Evolutionary conservation across 441 rosid species (phyloP).

Genomic region (Macaranga tanarius): DNA sequence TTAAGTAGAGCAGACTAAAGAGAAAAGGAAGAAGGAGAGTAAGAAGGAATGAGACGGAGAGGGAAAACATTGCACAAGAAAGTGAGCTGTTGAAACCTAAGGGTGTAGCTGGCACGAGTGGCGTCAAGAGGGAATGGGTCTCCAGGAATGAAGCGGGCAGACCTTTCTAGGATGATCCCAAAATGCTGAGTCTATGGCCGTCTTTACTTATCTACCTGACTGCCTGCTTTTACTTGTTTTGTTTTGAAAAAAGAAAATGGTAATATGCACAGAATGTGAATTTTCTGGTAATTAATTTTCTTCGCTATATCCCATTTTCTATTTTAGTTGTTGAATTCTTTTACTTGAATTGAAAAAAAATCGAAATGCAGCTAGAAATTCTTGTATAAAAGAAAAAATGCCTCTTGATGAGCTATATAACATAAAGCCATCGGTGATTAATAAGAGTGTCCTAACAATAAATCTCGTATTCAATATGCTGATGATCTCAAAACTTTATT

Average conservation of each 20-base stretch:
- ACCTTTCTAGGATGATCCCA: conserved; percentile 78
- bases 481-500: conserved; percentile 66
- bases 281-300: no score
- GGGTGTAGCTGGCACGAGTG: conserved; percentile 61
- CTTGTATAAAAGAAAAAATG: no score
- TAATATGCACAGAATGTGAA: no score
- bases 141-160: conserved; percentile 72
- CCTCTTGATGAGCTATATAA: no score
- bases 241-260: no score
- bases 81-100: conserved; percentile 83
- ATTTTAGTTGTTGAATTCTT: no score
- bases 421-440: no score
- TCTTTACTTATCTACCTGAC: conserved; percentile 9
- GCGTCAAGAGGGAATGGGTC: conserved; percentile 66
- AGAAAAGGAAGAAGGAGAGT: conserved; percentile 60
- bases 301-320: no score
- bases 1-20: conserved; percentile 61
- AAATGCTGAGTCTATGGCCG: conserved; percentile 77
- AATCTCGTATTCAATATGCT: conserved; percentile 49
- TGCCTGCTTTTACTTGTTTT: background rate
- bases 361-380: no score
- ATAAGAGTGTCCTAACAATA: no score
- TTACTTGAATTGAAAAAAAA: no score
- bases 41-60: conserved; percentile 70
- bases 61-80: conserved; percentile 64